These are phyloP conservation scores for Coemansia sp. DNA, from an alignment of 192 early-diverging fungal genomes.

Conservation along the genomic window DNA sequence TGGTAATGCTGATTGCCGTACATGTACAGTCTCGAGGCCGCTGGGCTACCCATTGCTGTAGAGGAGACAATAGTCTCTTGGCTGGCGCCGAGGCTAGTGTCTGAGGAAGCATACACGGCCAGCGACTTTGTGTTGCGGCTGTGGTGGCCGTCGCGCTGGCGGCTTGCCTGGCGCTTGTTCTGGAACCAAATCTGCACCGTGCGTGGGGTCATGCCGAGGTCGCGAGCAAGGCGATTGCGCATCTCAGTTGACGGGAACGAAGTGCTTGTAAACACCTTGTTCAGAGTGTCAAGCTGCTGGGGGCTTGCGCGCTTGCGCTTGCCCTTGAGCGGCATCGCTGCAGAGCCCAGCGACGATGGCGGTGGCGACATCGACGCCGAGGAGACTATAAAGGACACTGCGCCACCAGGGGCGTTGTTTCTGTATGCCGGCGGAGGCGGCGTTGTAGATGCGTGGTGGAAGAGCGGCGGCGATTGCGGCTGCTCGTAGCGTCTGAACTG, in stretches of 20 bases:
- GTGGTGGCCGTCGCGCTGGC: constrained; percentile 58
- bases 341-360: not conserved
- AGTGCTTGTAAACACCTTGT: constrained; percentile 72
- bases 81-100: constrained; percentile 12
- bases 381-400: not conserved
- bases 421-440: not conserved
- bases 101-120: constrained; percentile 20
- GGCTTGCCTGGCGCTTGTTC: constrained; percentile 83
- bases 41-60: not conserved
- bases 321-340: constrained; percentile 54
- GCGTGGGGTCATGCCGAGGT: constrained; percentile 85
- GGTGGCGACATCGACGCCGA: constrained; percentile 19
- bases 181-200: constrained; percentile 98
- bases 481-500: not conserved
- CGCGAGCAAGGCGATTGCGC: constrained; percentile 71
- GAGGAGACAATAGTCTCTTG: not conserved
- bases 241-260: constrained; percentile 82
- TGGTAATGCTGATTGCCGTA: constrained; percentile 1
- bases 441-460: not conserved
- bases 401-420: not conserved
- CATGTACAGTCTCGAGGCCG: not conserved
- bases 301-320: constrained; percentile 81
- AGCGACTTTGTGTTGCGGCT: constrained; percentile 52
- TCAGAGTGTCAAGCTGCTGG: constrained; percentile 73
- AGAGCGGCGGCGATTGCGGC: not conserved